Percentiles rank a stretch among this genome's conserved stretches.
phyloP scores from a whole-genome alignment of 345 rosid species.

The Eutrema yunnanense region DNA sequence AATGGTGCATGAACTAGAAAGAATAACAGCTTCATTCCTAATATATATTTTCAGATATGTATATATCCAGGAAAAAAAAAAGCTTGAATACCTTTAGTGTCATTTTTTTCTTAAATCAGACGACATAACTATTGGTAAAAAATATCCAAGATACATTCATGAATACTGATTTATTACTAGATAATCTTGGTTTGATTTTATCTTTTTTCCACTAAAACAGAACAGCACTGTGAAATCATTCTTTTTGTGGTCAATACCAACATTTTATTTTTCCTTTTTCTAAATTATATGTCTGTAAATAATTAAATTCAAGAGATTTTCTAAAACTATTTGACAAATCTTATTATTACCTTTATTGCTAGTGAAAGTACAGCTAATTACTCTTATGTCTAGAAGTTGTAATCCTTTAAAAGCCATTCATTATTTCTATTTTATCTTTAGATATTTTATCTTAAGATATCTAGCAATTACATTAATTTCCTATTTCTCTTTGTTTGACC shows the following conservation, averaged over 20 bases:
- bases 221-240: background rate
- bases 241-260: background rate
- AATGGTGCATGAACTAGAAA: conserved; percentile 10
- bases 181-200: background rate
- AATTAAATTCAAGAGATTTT: background rate
- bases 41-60: background rate
- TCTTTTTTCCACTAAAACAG: background rate
- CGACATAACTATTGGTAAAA: background rate
- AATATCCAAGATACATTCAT: conserved; percentile 9
- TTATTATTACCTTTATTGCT: background rate
- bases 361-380: background rate
- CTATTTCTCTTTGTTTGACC: too few species aligned
- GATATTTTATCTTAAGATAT: too few species aligned
- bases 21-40: background rate
- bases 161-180: background rate
- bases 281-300: background rate
- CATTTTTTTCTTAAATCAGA: conserved; percentile 3
- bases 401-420: too few species aligned
- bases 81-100: conserved; percentile 6
- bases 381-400: background rate
- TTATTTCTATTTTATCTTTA: too few species aligned
- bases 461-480: too few species aligned
- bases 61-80: background rate
- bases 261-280: background rate
- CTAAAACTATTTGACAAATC: background rate